Evolutionary conservation across 768 basidiomycete species (phyloP).

Genomic region (Naganishia onofrii): DNA sequence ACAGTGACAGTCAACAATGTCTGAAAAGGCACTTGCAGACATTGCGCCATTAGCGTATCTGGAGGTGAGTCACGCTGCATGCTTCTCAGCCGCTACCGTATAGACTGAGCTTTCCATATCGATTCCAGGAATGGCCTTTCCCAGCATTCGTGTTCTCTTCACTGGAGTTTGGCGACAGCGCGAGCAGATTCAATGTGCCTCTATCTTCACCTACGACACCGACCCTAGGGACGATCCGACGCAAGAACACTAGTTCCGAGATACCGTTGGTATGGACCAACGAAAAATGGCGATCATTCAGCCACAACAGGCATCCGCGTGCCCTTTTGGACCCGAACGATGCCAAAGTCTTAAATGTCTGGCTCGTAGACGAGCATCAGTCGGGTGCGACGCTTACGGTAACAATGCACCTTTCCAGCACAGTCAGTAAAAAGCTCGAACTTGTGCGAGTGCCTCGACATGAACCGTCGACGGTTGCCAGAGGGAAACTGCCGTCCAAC

Average conservation of each 20-base stretch:
- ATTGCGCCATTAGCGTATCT: constrained; percentile 13
- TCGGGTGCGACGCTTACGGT: background rate
- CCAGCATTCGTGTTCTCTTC: constrained; percentile 11
- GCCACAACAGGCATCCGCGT: constrained; percentile 6
- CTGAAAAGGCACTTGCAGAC: background rate
- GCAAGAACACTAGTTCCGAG: background rate
- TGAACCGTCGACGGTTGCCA: too few relatives aligned
- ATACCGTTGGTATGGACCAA: constrained; percentile 15
- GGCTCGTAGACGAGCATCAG: constrained; percentile 9
- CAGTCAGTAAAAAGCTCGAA: constrained; percentile 4
- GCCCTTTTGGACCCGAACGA: constrained; percentile 10
- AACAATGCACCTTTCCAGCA: background rate
- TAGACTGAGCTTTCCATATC: background rate
- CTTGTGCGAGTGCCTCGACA: constrained; percentile 12
- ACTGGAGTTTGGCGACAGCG: background rate
- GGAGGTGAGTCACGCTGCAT: background rate
- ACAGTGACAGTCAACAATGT: background rate
- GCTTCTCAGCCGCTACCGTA: background rate
- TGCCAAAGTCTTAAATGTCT: constrained; percentile 11
- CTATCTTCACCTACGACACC: constrained; percentile 9
- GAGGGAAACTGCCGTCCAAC: background rate
- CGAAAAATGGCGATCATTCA: constrained; percentile 19
- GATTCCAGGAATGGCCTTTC: constrained; percentile 8
- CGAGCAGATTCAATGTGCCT: background rate
- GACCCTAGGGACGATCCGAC: background rate